A percentile compares a stretch with the other conserved stretches of the same genome.
Conservation (phyloP, 768 basidiomycete species). For the Cantharellus cinnabarinus region DNA sequence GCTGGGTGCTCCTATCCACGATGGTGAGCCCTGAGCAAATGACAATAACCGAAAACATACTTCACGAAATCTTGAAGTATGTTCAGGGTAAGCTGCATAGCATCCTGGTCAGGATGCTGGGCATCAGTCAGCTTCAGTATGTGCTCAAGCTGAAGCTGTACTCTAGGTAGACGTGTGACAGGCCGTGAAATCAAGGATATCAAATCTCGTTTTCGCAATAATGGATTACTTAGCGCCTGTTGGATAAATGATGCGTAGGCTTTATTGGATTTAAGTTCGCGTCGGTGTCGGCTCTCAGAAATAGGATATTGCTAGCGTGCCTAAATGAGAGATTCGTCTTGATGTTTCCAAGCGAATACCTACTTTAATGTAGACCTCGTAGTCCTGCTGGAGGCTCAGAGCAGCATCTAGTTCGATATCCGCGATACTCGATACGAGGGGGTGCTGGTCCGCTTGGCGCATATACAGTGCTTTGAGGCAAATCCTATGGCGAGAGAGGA, state of each 20-base stretch:
- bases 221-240: constrained; percentile 38
- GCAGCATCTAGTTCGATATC: constrained; percentile 58
- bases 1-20: constrained; percentile 30
- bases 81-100: constrained; percentile 47
- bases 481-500: constrained; percentile 42
- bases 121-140: constrained; percentile 19
- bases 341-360: background rate
- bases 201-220: constrained; percentile 53
- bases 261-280: constrained; percentile 48
- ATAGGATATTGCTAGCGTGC: constrained; percentile 45
- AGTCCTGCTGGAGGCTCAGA: constrained; percentile 35
- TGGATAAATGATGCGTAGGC: constrained; percentile 49
- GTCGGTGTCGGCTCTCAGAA: constrained; percentile 61
- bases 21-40: no score
- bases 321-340: background rate
- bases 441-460: constrained; percentile 70
- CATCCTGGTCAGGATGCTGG: constrained; percentile 63
- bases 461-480: constrained; percentile 56
- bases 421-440: constrained; percentile 59
- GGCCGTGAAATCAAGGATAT: constrained; percentile 71
- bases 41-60: constrained; percentile 16
- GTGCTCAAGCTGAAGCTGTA: constrained; percentile 46
- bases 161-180: constrained; percentile 69
- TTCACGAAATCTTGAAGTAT: constrained; percentile 56
- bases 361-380: constrained; percentile 60